Percentiles rank a stretch among this genome's conserved stretches.
These are phyloP conservation scores for Rehmannia glutinosa DNA, from an alignment of 257 asterid genomes.

Conservation along the genomic window DNA sequence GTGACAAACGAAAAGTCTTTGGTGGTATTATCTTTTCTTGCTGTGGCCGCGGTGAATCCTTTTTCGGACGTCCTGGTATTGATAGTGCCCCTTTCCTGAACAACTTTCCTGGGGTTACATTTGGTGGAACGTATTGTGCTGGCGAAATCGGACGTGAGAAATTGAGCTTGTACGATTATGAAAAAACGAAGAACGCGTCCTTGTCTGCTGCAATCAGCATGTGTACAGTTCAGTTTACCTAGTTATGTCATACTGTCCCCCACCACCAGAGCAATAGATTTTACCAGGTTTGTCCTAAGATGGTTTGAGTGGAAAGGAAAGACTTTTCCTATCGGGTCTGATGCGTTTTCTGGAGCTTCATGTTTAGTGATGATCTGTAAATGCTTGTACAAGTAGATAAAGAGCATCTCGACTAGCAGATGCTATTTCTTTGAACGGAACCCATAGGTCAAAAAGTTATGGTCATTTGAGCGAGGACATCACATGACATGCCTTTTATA, in stretches of 20 bases:
- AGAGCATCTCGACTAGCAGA: too few relatives aligned
- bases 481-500: too few relatives aligned
- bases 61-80: constrained; percentile 38
- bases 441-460: too few relatives aligned
- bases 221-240: constrained; percentile 55
- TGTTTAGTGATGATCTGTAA: background rate
- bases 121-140: constrained; percentile 68
- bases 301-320: background rate
- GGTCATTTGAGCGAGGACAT: too few relatives aligned
- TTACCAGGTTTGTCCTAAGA: background rate
- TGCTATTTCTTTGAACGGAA: too few relatives aligned
- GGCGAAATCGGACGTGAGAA: constrained; percentile 66
- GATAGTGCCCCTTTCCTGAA: constrained; percentile 57
- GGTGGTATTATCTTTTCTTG: constrained; percentile 74
- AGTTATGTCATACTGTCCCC: constrained; percentile 54
- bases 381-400: background rate
- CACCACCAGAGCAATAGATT: constrained; percentile 6
- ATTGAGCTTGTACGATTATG: constrained; percentile 32
- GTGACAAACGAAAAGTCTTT: constrained; percentile 40
- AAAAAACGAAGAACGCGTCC: constrained; percentile 31
- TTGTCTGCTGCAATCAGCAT: constrained; percentile 41
- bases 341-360: background rate
- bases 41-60: constrained; percentile 64
- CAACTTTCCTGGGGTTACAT: constrained; percentile 63
- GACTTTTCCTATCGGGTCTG: background rate